Evolutionary conservation across 2,329 filamentous ascomycete genomes (phyloP).

Genomic region (Escovopsis sp.): DNA sequence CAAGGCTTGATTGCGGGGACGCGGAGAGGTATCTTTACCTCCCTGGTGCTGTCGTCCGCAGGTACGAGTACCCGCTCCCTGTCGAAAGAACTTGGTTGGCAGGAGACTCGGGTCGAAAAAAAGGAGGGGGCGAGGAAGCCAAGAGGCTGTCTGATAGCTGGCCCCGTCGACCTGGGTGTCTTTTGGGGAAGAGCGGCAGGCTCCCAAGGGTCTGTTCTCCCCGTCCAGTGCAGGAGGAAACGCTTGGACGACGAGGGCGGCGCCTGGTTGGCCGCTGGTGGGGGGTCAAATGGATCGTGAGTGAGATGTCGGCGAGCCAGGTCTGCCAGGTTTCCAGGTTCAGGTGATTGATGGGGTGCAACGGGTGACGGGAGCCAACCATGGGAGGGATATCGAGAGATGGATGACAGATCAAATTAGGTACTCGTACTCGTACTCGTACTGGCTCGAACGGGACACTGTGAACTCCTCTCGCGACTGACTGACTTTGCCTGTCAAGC

Average conservation of each 20-base stretch:
- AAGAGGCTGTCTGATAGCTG: background rate
- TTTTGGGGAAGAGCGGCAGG: slow-evolving; percentile 1
- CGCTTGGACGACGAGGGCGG: background rate
- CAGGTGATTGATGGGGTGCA: background rate
- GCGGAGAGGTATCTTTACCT: no score
- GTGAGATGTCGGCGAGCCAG: background rate
- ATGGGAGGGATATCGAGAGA: background rate
- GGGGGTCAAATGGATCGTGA: background rate
- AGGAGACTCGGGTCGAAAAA: background rate
- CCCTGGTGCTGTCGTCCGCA: no score
- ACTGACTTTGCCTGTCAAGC: no score
- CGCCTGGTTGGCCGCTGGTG: background rate
- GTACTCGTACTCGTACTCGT: no score
- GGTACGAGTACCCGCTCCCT: no score
- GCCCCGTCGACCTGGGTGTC: background rate
- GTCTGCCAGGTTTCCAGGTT: background rate
- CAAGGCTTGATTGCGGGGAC: no score
- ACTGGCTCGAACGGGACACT: no score
- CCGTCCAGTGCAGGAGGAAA: background rate
- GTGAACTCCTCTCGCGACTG: no score
- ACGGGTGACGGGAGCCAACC: background rate
- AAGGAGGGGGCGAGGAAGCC: slow-evolving; percentile 1
- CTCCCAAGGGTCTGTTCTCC: background rate
- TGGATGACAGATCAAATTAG: background rate
- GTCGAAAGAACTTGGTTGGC: no score